phyloP scores from a whole-genome alignment of 192 early-diverging fungal genomes.

The Allomyces javanicus region DNA sequence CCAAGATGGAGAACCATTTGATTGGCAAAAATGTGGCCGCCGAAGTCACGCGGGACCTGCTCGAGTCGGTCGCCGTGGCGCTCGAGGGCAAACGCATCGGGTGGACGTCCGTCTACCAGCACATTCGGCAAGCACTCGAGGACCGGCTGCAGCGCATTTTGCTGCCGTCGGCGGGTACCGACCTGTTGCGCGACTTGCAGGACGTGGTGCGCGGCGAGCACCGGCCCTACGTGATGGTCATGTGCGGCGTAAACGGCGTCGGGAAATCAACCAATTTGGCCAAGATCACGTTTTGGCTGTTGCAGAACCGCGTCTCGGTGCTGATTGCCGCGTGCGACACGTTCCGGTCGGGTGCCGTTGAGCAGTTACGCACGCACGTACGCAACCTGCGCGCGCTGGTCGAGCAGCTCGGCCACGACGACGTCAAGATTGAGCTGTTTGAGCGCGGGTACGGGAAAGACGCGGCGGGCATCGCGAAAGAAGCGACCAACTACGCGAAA shows the following conservation, averaged over 20 bases:
- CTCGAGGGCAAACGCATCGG: conserved; percentile 56
- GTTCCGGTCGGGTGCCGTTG: conserved; percentile 86
- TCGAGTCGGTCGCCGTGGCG: conserved; percentile 48
- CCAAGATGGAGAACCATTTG: conserved; percentile 78
- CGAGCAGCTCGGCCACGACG: conserved; percentile 23
- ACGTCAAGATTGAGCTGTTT: conserved; percentile 58
- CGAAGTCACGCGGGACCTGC: conserved; percentile 66
- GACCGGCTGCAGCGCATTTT: conserved; percentile 64
- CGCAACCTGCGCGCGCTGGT: conserved; percentile 67
- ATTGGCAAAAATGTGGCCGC: conserved; percentile 84
- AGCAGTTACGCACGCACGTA: conserved; percentile 79
- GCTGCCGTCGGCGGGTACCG: conserved; percentile 71
- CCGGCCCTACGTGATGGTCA: conserved; percentile 72
- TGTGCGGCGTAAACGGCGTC: conserved; percentile 93
- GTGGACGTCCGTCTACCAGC: conserved; percentile 22
- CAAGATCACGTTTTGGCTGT: conserved; percentile 86
- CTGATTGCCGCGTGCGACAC: conserved; percentile 94
- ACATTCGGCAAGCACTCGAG: conserved; percentile 66
- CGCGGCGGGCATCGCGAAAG: conserved; percentile 84
- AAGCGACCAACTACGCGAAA: conserved; percentile 64
- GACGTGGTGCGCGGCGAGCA: conserved; percentile 32
- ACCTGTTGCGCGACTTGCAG: conserved; percentile 75
- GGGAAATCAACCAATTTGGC: conserved; percentile 84
- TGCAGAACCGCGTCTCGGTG: conserved; percentile 74
- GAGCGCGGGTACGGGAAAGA: conserved; percentile 95